Conservation (phyloP, 371 early-diverging fungal genomes). For the Mortierella sp. region DNA sequence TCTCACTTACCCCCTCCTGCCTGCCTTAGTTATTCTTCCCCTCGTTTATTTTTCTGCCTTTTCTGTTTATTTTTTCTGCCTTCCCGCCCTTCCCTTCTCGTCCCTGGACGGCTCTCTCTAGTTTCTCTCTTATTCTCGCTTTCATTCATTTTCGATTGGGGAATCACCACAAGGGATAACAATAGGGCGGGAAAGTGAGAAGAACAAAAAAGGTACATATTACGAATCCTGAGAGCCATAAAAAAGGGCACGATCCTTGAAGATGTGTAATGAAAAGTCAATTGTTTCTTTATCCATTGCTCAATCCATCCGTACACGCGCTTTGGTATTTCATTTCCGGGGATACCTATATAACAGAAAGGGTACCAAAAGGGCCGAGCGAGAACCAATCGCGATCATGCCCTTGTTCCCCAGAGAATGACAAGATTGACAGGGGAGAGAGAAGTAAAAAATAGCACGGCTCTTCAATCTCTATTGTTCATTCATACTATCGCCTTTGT, state of each 20-base stretch:
- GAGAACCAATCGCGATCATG: not conserved
- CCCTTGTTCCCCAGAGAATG: not conserved
- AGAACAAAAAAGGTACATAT: not conserved
- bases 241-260: not conserved
- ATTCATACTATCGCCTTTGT: too few relatives aligned
- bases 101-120: not conserved
- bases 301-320: not conserved
- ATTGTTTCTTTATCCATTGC: not conserved
- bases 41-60: not conserved
- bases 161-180: not conserved
- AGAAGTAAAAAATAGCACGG: not conserved
- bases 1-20: too few relatives aligned
- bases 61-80: not conserved
- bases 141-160: not conserved
- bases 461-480: not conserved
- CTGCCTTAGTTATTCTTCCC: not conserved
- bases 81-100: not conserved
- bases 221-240: not conserved
- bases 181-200: not conserved
- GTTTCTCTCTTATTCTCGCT: not conserved
- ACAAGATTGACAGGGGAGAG: not conserved
- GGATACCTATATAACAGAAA: not conserved
- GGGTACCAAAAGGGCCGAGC: not conserved
- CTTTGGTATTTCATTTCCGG: slow-evolving; percentile 11
- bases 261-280: not conserved